phyloP scores from a whole-genome alignment of 2,329 filamentous ascomycete species.

The Chaetomiaceae sp. region DNA sequence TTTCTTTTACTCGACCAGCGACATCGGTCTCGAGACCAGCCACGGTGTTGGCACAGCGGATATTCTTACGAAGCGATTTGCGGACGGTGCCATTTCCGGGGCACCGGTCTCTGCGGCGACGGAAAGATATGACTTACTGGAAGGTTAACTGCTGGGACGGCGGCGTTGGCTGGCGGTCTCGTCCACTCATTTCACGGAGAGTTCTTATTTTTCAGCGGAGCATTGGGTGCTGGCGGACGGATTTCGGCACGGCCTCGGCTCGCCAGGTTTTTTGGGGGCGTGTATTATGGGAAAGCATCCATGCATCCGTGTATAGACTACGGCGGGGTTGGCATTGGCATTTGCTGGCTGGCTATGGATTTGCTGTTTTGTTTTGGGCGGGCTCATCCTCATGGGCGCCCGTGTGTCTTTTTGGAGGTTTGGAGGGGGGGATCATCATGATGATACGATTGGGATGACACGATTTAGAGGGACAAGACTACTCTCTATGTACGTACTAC shows the following conservation, averaged over 20 bases:
- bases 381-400: background rate
- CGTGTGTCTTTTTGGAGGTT: constrained; percentile 5
- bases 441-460: constrained; percentile 17
- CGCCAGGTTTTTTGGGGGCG: background rate
- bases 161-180: constrained; percentile 1
- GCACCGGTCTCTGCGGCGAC: constrained; percentile 1
- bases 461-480: constrained; percentile 15
- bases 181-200: constrained; percentile 3
- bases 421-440: constrained; percentile 12
- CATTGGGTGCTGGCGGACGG: too few species aligned
- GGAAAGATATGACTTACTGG: too few species aligned
- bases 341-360: constrained; percentile 14
- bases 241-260: background rate
- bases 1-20: constrained; percentile 1
- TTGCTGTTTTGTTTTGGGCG: constrained; percentile 1
- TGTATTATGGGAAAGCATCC: constrained; percentile 13
- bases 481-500: constrained; percentile 16
- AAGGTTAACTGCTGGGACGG: background rate
- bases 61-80: constrained; percentile 5
- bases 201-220: too few species aligned
- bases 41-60: background rate
- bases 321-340: constrained; percentile 15
- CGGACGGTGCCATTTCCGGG: too few species aligned
- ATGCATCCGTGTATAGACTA: constrained; percentile 19
- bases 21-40: background rate